Evolutionary conservation across 306 rosid species (phyloP).

Genomic region (Vicia sativa): DNA sequence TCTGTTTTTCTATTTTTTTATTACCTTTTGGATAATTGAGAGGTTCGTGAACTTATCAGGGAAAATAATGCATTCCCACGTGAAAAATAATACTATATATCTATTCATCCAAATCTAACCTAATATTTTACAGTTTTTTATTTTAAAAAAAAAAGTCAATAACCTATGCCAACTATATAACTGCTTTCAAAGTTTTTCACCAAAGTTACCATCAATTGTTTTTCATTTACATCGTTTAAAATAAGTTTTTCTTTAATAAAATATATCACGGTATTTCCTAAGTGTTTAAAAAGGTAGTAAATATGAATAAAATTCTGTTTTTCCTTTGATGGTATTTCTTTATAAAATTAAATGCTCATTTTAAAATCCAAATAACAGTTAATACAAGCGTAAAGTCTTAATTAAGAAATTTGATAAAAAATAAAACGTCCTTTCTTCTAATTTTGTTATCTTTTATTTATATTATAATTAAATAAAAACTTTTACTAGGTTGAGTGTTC

Average conservation of each 20-base stretch:
- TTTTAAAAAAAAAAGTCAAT: background rate
- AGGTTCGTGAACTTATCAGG: slow-evolving; percentile 28
- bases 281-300: slow-evolving; percentile 12
- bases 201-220: background rate
- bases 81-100: slow-evolving; percentile 8
- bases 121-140: background rate
- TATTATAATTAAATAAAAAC: background rate
- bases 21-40: slow-evolving; percentile 28
- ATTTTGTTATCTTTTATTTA: background rate
- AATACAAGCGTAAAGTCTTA: background rate
- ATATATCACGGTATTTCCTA: background rate
- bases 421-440: background rate
- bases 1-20: slow-evolving; percentile 2
- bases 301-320: background rate
- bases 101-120: background rate
- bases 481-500: slow-evolving; percentile 43
- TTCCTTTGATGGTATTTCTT: background rate
- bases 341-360: background rate
- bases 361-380: background rate
- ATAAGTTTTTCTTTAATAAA: background rate
- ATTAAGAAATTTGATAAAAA: slow-evolving; percentile 15
- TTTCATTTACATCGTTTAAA: slow-evolving; percentile 4
- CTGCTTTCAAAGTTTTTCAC: background rate
- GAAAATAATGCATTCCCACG: slow-evolving; percentile 23
- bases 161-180: background rate